These are phyloP conservation scores for Yamadazyma taylorii DNA, from an alignment of 1,139 yeast species.

Conservation along the genomic window DNA sequence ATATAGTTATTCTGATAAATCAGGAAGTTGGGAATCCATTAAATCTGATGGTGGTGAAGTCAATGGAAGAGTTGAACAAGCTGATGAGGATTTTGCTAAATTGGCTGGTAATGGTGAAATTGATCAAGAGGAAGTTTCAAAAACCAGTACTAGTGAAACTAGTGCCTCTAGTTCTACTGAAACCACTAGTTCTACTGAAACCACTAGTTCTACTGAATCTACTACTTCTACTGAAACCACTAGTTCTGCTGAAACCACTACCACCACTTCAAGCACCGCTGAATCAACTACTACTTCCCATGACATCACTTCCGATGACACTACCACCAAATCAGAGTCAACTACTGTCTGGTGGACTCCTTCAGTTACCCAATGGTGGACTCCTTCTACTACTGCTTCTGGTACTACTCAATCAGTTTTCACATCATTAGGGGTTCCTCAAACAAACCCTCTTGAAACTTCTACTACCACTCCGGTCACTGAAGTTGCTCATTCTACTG, in stretches of 20 bases:
- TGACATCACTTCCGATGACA: constrained; percentile 6
- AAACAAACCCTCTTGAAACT: not conserved
- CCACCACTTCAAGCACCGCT: constrained; percentile 7
- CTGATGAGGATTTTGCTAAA: constrained; percentile 46
- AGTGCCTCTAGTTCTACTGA: constrained; percentile 3
- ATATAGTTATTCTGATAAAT: constrained; percentile 61
- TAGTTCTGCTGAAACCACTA: constrained; percentile 2
- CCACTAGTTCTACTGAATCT: constrained; percentile 1
- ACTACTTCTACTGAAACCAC: not conserved
- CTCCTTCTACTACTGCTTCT: constrained; percentile 6
- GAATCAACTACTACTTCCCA: constrained; percentile 6
- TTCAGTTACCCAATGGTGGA: constrained; percentile 9
- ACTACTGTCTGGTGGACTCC: constrained; percentile 14
- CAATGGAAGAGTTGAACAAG: constrained; percentile 57
- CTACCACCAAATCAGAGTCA: constrained; percentile 1
- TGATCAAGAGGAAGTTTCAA: constrained; percentile 3
- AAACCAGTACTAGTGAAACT: constrained; percentile 5
- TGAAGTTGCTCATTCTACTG: not conserved
- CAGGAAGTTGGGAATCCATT: constrained; percentile 72
- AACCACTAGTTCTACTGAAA: constrained; percentile 2
- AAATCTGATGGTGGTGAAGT: constrained; percentile 62
- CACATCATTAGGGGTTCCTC: not conserved
- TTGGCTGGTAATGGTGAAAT: constrained; percentile 25
- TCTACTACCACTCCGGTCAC: not conserved
- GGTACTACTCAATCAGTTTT: too few relatives aligned